A percentile compares a stretch with the other conserved stretches of the same genome.
Conservation (phyloP, 2,329 filamentous ascomycete species). For the Onygenales sp. region DNA sequence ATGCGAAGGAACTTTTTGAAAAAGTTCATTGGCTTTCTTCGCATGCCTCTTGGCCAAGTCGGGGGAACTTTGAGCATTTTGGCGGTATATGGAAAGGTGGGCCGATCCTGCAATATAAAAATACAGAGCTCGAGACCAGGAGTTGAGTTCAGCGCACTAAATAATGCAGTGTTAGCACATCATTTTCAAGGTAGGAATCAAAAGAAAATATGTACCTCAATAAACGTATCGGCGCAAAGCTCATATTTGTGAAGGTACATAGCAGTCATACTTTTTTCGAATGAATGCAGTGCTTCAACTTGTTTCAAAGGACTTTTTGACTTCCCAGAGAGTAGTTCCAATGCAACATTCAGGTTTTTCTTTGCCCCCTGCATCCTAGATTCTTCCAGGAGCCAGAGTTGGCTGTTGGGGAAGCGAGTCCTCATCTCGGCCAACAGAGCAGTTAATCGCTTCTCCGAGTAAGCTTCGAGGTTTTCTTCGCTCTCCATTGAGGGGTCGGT, state of each 20-base stretch:
- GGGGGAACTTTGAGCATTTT: slow-evolving; percentile 20
- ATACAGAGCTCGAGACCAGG: slow-evolving; percentile 85
- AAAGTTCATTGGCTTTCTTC: slow-evolving; percentile 55
- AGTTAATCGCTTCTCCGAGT: slow-evolving; percentile 60
- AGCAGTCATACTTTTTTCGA: slow-evolving; percentile 69
- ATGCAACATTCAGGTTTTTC: slow-evolving; percentile 55
- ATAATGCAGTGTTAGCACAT: neutral
- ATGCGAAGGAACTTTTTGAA: slow-evolving; percentile 61
- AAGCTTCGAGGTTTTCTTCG: slow-evolving; percentile 55
- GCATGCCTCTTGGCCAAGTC: slow-evolving; percentile 48
- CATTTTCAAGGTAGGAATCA: neutral
- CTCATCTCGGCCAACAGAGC: slow-evolving; percentile 66
- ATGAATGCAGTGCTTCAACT: slow-evolving; percentile 73
- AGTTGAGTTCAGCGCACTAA: slow-evolving; percentile 67
- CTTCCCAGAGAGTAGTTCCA: slow-evolving; percentile 54
- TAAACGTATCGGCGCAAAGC: slow-evolving; percentile 63
- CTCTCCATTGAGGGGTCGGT: slow-evolving; percentile 39
- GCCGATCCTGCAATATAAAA: slow-evolving; percentile 76
- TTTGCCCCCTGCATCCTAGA: slow-evolving; percentile 64
- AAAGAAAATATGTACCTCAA: slow-evolving; percentile 38
- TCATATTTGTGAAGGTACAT: slow-evolving; percentile 74
- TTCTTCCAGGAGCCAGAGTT: slow-evolving; percentile 83
- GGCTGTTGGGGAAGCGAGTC: slow-evolving; percentile 65
- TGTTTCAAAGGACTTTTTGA: slow-evolving; percentile 71
- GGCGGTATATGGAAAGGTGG: slow-evolving; percentile 57